Base-by-base conservation (phyloP, 2,329 filamentous ascomycete species). In the Lachnellula subtilissima region DNA sequence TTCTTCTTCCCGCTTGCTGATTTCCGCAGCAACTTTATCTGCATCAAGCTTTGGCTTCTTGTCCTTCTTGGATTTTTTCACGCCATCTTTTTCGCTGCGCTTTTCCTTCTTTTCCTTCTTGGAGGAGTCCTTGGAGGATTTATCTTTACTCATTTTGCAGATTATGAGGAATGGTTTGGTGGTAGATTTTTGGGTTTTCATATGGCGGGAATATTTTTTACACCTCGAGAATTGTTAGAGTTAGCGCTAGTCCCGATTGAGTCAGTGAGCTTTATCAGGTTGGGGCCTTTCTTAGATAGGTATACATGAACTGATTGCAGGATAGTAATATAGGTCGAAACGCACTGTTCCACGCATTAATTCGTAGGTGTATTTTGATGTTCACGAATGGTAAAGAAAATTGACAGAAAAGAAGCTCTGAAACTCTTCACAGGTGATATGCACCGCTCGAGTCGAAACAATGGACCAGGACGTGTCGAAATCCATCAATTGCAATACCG, bases 81-180 rank as follows among this genome's bases (percentile, higher is more conserved):
- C 71, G 22, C 69, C 69, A 50, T 71, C 71, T 61, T 67, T 67
- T 61, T 74, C 74, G 56, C 69, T 70, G 58, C 69, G 82, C 82
- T 88, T 88, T 65, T 89, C 85, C 77, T 88, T 87, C 80, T 89
- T 89, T 45, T 81, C 78, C 69, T 80, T 80, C 69, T 79, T 80
- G 40, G 46, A 47, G 48, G 66, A 61, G 59, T 62, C 63, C 57
- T 67, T 67, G 52, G 63, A 61, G 9, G 65, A 67, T 55, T 67
- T 68, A 11, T 68, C 67, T 64, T 69, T 69, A 25, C 60, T 61
- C 67, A 69, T 69, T 57, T 53, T 67, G 54, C 50, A 39, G 55
- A 54, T 52, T 48, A 45, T 48, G 39, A 28, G 14, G 28, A 40
- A 39, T 37, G 46, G 49, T 14, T 53, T 42, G 19, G 39, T 35